These are phyloP conservation scores for Colletotrichum sidae DNA, from an alignment of 2,329 filamentous ascomycete genomes.

Conservation along the genomic window DNA sequence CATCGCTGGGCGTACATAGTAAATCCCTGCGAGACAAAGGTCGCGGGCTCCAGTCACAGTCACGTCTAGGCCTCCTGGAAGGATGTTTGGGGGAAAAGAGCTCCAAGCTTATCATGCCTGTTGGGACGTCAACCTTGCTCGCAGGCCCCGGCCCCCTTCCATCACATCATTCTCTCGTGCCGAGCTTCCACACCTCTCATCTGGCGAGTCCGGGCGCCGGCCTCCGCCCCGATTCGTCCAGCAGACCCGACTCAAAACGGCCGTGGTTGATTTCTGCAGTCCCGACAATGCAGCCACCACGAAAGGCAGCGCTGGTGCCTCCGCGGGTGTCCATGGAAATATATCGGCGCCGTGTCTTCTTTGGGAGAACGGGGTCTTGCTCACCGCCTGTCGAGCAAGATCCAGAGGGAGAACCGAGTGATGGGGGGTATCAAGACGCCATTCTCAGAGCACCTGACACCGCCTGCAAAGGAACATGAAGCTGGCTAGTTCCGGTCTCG, in stretches of 20 bases:
- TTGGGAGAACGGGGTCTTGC: constrained; percentile 4
- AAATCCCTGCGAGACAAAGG: constrained; percentile 14
- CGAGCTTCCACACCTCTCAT: constrained; percentile 21
- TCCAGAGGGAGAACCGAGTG: too few species aligned
- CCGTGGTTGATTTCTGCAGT: too few species aligned
- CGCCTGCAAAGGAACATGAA: too few species aligned
- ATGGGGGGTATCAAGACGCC: too few species aligned
- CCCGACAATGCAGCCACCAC: too few species aligned
- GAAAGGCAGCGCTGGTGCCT: too few species aligned
- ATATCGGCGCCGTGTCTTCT: constrained; percentile 5
- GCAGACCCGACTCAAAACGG: too few species aligned
- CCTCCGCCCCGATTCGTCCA: too few species aligned
- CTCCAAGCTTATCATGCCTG: not conserved
- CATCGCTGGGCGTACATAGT: not conserved
- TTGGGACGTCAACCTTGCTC: not conserved
- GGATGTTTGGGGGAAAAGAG: not conserved
- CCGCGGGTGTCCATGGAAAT: not conserved
- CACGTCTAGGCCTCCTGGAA: constrained; percentile 6
- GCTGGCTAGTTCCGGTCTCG: not conserved
- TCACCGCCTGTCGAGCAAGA: not conserved
- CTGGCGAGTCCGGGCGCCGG: constrained; percentile 3
- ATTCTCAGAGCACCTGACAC: too few species aligned
- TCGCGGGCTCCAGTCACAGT: too few species aligned
- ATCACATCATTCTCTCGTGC: constrained; percentile 19
- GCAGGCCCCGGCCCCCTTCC: not conserved